Evolutionary conservation across 169 alveolate species (phyloP).

Genomic region (Eimeria praecox): DNA sequence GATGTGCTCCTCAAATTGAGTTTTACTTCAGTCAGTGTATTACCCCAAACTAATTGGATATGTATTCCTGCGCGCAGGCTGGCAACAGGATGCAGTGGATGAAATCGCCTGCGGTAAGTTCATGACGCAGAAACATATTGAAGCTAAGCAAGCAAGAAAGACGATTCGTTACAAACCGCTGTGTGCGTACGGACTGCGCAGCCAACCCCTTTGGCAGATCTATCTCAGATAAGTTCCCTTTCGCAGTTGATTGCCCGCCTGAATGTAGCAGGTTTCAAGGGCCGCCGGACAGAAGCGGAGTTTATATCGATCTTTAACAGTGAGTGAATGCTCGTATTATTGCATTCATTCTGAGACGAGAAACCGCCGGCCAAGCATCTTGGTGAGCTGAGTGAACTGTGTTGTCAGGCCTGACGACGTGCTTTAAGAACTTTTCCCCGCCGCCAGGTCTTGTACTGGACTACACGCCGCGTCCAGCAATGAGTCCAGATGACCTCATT

Average conservation of each 20-base stretch:
- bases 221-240: background rate
- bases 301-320: background rate
- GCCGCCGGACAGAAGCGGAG: conserved; percentile 55
- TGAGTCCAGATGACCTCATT: conserved; percentile 43
- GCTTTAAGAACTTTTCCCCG: conserved; percentile 48
- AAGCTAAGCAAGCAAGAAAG: background rate
- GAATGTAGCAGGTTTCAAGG: conserved; percentile 54
- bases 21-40: background rate
- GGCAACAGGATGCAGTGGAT: background rate
- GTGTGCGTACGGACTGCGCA: conserved; percentile 23
- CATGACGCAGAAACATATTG: background rate
- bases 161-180: background rate
- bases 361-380: background rate
- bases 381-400: background rate
- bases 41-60: background rate
- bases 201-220: background rate
- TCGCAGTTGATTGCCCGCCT: conserved; percentile 4
- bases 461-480: background rate
- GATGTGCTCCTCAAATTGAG: background rate
- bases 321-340: background rate
- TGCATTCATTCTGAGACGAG: background rate
- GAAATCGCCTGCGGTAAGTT: background rate
- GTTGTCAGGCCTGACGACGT: conserved; percentile 23
- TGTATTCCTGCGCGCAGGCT: background rate
- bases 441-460: conserved; percentile 70